Conservation (phyloP, 345 rosid species). For the Streptanthus diversifolius region DNA sequence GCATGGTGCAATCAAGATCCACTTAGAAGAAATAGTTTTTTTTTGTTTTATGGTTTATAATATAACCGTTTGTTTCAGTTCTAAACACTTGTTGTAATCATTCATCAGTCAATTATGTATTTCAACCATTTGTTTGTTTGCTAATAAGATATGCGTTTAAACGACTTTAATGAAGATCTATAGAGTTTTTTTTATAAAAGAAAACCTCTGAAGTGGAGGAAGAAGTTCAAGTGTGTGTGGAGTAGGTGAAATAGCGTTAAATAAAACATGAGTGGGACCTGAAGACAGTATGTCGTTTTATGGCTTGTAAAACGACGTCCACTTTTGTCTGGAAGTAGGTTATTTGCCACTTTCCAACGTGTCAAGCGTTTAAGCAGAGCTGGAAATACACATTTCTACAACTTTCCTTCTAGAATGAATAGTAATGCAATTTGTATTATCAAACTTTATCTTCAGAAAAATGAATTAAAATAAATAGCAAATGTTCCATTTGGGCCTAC, state of each 20-base stretch:
- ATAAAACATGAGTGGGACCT: conserved; percentile 20
- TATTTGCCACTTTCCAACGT: conserved; percentile 16
- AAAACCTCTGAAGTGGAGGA: background rate
- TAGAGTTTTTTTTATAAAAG: too few relatives aligned
- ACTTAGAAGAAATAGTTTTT: background rate
- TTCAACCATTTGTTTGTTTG: background rate
- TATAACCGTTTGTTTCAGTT: conserved; percentile 4
- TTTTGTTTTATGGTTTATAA: too few relatives aligned
- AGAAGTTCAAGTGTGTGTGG: background rate
- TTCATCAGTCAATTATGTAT: background rate
- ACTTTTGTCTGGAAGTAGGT: conserved; percentile 20
- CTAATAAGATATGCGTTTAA: too few relatives aligned
- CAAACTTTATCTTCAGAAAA: background rate
- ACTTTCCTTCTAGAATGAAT: conserved; percentile 16
- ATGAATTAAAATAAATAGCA: background rate
- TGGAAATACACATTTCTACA: background rate
- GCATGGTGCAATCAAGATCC: background rate
- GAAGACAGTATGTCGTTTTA: conserved; percentile 34
- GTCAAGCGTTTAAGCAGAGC: background rate
- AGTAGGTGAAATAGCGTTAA: conserved; percentile 27
- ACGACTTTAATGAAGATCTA: too few relatives aligned
- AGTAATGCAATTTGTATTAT: background rate
- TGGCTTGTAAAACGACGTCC: conserved; percentile 25
- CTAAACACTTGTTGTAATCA: background rate
- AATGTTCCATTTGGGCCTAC: background rate